Base-by-base conservation (phyloP, 1,284 basidiomycete species). In the Vanrija sp. region DNA sequence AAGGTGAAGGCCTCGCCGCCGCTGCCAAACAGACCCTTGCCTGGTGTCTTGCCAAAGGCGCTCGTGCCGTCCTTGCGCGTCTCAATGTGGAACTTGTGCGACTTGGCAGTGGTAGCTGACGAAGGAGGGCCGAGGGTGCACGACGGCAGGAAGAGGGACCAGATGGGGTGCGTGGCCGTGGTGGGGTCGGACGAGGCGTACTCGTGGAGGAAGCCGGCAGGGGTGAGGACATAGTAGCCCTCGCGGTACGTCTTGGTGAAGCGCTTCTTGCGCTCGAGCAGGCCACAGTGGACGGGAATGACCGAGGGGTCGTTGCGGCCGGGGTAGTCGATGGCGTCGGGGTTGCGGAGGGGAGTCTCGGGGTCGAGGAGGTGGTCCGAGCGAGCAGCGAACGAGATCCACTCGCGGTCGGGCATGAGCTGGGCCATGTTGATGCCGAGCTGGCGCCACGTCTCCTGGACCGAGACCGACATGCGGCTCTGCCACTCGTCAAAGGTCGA, bases 71-170 rank as follows among this genome's bases (percentile, higher is more conserved):
- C 88, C 75, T 88, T 92, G 67, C 85, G 82, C 27, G 88, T 89
- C 77, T 98, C 94, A 69, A 98, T 93, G 78, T 97, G 92, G 83
- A 98, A 98, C 79, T 97, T 98, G 82, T 98, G 89, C 42, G 85
- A 86, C 67, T 83, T 84, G 44, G 85, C 82, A 12, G 81, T 81
- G 59, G 78, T 76, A 0, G 83, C 74, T 15, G 84, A 77, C 4
- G 87, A 87, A n/a, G 94, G 89, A 3, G 95, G 93, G 41, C 95
- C 95, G 50, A 98, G 85, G 6, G 95, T 98, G 78, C 95, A 98
- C 51, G 88, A 84, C 4, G 95, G 95, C 9, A 98, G 81, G 84
- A 98, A 98, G 53, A 98, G 80, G 20, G 85, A 88, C 78, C 95
- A 95, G 18, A 86, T 78, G 20, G 95, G 95, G 59, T 83, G 83